These are phyloP conservation scores for Rhodofomes roseus DNA, from an alignment of 1,284 basidiomycete species.

Conservation along the genomic window DNA sequence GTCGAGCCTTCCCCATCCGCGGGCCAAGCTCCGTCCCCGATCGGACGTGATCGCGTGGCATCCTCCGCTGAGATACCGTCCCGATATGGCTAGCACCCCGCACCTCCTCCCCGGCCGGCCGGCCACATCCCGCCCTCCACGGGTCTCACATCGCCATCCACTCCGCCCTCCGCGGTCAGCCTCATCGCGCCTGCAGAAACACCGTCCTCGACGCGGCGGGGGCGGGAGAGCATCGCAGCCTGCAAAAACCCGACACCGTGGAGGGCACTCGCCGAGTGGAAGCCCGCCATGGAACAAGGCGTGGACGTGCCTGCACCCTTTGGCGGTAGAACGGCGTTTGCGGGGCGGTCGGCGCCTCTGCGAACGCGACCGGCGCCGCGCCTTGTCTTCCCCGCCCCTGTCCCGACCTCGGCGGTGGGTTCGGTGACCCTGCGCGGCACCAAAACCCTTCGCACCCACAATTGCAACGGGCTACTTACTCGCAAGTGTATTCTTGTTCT, in stretches of 20 bases:
- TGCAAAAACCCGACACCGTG: not conserved
- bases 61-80: not conserved
- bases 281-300: not conserved
- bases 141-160: not conserved
- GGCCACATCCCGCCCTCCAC: not conserved
- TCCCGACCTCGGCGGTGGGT: not conserved
- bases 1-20: not conserved
- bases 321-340: not conserved
- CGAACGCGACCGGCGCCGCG: not conserved
- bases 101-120: not conserved
- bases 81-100: slow-evolving; percentile 1
- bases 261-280: not conserved
- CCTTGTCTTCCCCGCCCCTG: not conserved
- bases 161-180: not conserved
- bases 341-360: not conserved
- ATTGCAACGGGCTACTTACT: too few relatives aligned
- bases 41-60: not conserved
- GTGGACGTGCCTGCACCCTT: not conserved
- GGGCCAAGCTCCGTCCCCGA: slow-evolving; percentile 1
- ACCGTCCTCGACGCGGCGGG: not conserved
- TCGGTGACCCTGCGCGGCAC: not conserved
- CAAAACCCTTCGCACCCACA: too few relatives aligned
- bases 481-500: not conserved
- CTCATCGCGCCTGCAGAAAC: not conserved
- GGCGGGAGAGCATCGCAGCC: not conserved